Evolutionary conservation across 2,329 filamentous ascomycete genomes (phyloP).

Genomic region (Stagonosporopsis tanaceti): DNA sequence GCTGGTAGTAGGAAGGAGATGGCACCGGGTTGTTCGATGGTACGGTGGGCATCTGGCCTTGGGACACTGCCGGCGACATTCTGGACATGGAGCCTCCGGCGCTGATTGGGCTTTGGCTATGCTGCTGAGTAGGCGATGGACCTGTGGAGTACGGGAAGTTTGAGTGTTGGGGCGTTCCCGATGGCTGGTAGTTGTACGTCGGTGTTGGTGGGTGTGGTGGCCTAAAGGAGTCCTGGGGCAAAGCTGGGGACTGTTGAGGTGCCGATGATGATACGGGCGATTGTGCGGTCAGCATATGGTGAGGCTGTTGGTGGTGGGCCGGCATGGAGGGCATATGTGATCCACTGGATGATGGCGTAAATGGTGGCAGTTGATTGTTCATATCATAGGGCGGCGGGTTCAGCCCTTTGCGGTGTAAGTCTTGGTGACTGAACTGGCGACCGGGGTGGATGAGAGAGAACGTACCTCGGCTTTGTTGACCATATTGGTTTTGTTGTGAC

Average conservation of each 20-base stretch:
- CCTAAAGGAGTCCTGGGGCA: constrained; percentile 67
- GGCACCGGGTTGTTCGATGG: constrained; percentile 58
- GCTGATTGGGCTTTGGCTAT: constrained; percentile 56
- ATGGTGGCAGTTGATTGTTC: constrained; percentile 66
- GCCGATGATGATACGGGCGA: constrained; percentile 49
- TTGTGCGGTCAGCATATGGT: constrained; percentile 59
- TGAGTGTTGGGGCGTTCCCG: constrained; percentile 59
- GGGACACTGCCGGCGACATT: constrained; percentile 61
- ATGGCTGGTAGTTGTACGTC: constrained; percentile 69
- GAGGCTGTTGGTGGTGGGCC: constrained; percentile 51
- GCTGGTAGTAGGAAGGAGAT: constrained; percentile 57
- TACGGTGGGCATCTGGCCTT: constrained; percentile 54
- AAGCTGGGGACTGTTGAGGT: constrained; percentile 60
- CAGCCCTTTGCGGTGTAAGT: constrained; percentile 70
- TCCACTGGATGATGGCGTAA: constrained; percentile 64
- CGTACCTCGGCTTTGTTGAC: constrained; percentile 50
- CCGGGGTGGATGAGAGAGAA: constrained; percentile 64
- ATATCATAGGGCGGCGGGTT: constrained; percentile 73
- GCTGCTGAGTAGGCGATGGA: constrained; percentile 56
- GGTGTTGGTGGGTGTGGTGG: constrained; percentile 67
- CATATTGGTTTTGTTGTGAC: constrained; percentile 45
- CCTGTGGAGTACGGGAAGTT: constrained; percentile 59
- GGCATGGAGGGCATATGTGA: constrained; percentile 56
- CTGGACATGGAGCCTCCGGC: constrained; percentile 55
- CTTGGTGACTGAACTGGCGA: constrained; percentile 61